phyloP scores from a whole-genome alignment of 139 green algal species.

The Picochlorum sp. region DNA sequence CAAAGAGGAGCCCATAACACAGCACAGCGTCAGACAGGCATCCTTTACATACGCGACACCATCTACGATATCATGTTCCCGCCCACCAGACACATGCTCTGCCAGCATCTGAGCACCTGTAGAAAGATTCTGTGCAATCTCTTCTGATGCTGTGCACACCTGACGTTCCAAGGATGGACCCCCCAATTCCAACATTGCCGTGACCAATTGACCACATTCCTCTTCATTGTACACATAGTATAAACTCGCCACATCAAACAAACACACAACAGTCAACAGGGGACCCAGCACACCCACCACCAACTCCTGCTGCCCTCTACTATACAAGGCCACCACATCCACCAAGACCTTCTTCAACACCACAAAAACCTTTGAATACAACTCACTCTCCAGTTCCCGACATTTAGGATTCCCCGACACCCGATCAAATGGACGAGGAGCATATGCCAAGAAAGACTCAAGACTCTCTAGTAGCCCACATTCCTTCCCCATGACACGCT shows the following conservation, averaged over 20 bases:
- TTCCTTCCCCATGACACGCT: too few relatives aligned
- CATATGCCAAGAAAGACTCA: slow-evolving; percentile 20
- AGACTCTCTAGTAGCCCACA: slow-evolving; percentile 5
- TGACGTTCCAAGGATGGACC: too few relatives aligned
- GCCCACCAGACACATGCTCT: not conserved
- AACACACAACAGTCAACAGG: not conserved
- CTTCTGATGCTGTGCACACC: too few relatives aligned
- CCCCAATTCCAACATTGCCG: too few relatives aligned
- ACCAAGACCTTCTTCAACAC: not conserved
- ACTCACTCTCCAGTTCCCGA: too few relatives aligned
- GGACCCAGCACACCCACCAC: not conserved
- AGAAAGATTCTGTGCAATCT: too few relatives aligned
- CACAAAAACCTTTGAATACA: too few relatives aligned
- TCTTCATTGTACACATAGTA: not conserved
- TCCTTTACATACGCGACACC: slow-evolving; percentile 58
- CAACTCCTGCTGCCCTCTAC: not conserved
- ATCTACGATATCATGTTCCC: slow-evolving; percentile 33
- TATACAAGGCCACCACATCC: not conserved
- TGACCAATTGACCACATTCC: too few relatives aligned
- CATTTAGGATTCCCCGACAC: slow-evolving; percentile 1
- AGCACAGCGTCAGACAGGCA: slow-evolving; percentile 42
- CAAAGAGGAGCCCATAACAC: slow-evolving; percentile 41
- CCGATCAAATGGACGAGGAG: slow-evolving; percentile 20
- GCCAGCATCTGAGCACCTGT: not conserved
- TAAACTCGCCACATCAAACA: not conserved